Percentiles rank a stretch among this genome's conserved stretches.
These are phyloP conservation scores for Gossypium herbaceum DNA, from an alignment of 345 rosid genomes.

Conservation along the genomic window DNA sequence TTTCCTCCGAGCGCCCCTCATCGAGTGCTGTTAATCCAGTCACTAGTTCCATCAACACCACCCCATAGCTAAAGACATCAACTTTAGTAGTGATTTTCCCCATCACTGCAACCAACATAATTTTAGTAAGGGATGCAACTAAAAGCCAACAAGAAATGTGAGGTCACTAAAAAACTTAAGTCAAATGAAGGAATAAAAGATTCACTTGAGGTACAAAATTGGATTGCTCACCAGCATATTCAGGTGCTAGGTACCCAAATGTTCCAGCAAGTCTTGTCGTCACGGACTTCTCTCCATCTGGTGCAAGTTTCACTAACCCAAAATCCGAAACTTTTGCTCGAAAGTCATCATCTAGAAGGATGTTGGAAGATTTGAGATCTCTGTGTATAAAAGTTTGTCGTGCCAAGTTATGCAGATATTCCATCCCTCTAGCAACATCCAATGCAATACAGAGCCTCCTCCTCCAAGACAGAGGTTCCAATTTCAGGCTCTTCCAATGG, in stretches of 20 bases:
- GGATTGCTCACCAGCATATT: slow-evolving; percentile 61
- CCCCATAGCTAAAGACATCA: slow-evolving; percentile 80
- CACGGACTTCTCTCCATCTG: slow-evolving; percentile 60
- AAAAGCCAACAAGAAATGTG: neutral
- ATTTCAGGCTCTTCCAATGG: slow-evolving; percentile 56
- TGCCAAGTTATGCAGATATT: slow-evolving; percentile 71
- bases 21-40: slow-evolving; percentile 72
- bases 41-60: slow-evolving; percentile 67
- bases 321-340: slow-evolving; percentile 74
- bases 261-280: slow-evolving; percentile 76
- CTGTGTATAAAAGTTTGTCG: slow-evolving; percentile 70
- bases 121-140: neutral
- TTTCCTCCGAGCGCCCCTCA: slow-evolving; percentile 67
- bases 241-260: slow-evolving; percentile 81
- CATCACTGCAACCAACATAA: slow-evolving; percentile 40
- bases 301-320: slow-evolving; percentile 77
- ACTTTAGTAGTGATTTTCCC: slow-evolving; percentile 77
- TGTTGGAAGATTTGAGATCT: slow-evolving; percentile 80
- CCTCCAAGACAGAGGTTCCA: slow-evolving; percentile 74
- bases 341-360: slow-evolving; percentile 62
- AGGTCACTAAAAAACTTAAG: neutral
- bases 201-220: neutral
- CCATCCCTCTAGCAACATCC: slow-evolving; percentile 82
- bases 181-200: neutral
- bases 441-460: slow-evolving; percentile 59